A percentile compares a stretch with the other conserved stretches of the same genome.
Conservation (phyloP, 202 grass and related monocot genomes). For the Setaria italica region DNA sequence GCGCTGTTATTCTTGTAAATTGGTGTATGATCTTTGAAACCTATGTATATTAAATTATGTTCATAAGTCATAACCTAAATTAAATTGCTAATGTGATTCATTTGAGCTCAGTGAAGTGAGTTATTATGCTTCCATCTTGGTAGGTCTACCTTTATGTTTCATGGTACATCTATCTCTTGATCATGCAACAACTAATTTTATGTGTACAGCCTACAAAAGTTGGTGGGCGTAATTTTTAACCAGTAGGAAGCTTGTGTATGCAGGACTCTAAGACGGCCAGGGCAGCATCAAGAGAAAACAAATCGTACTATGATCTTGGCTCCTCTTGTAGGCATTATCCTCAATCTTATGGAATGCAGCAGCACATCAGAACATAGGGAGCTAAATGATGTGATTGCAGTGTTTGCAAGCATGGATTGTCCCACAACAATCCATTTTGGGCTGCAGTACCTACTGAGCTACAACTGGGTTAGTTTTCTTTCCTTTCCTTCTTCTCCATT, state of each 20-base stretch:
- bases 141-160: slow-evolving; percentile 17
- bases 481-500: background rate
- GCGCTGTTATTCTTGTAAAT: background rate
- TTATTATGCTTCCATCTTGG: slow-evolving; percentile 11
- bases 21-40: slow-evolving; percentile 2
- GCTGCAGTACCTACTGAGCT: slow-evolving; percentile 79
- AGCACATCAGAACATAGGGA: slow-evolving; percentile 51
- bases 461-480: slow-evolving; percentile 81
- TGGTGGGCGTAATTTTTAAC: slow-evolving; percentile 22
- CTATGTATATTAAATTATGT: slow-evolving; percentile 7
- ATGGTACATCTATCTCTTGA: slow-evolving; percentile 12
- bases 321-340: slow-evolving; percentile 86
- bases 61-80: background rate
- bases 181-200: background rate
- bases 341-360: slow-evolving; percentile 73
- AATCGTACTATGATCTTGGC: slow-evolving; percentile 85
- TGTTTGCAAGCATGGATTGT: slow-evolving; percentile 89
- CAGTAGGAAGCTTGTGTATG: slow-evolving; percentile 23
- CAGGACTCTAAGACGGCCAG: slow-evolving; percentile 71
- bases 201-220: background rate
- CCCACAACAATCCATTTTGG: slow-evolving; percentile 76
- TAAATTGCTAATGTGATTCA: background rate
- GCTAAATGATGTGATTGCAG: slow-evolving; percentile 71
- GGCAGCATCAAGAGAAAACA: slow-evolving; percentile 76
- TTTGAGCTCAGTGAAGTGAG: background rate